Evolutionary conservation across 2,329 filamentous ascomycete species (phyloP), one percentile per base, ranked within the genome.

Genomic region (Colletotrichum liaoningense): DNA sequence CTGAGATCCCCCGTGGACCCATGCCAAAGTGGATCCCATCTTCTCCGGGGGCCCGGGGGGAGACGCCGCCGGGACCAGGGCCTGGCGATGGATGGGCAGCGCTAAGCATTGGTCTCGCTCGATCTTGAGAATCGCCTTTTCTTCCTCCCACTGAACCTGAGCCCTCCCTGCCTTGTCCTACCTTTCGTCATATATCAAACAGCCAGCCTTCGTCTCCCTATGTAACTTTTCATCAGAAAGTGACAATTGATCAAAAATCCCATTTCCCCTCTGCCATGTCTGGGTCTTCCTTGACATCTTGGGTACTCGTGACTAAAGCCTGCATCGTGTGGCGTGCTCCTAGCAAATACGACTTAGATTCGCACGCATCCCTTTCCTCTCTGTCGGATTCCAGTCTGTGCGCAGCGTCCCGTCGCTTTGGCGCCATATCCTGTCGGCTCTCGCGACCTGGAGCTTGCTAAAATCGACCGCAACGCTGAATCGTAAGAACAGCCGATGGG

Each of bases 41-140:
- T 7, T 28, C 56, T 42, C 62, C 71, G 71, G 67, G 71, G 71
- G 60, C 19, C 67, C 60, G 70, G 70, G 70, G 70, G 71, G 42
- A 49, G 24, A n/a, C 60, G 52, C 59, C 67, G 71, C 71, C 71
- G 71, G 71, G 56, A 65, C 71, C 60, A 73, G 67, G 67, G 67
- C 19, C 22, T 24, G 54, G 38, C 24, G n/a, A 62, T 38, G 57
- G 52, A 42, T 69, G 28, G 55, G 42, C 60, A 55, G 28, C 67
- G 67, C 67, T 70, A 62, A 42, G 14, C 22, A 24, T 16, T 64
- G 70, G 67, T 60, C 66, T 70, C 28, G 54, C 35, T 70, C 42
- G 70, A 55, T 70, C 70, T 56, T 38, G 42, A 49, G 26, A 70
- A 38, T 35, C 60, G 54, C 42, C 55, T 59, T 59, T 35, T 56